phyloP scores from a whole-genome alignment of 371 early-diverging fungal species.

The Mortierella sp. region DNA sequence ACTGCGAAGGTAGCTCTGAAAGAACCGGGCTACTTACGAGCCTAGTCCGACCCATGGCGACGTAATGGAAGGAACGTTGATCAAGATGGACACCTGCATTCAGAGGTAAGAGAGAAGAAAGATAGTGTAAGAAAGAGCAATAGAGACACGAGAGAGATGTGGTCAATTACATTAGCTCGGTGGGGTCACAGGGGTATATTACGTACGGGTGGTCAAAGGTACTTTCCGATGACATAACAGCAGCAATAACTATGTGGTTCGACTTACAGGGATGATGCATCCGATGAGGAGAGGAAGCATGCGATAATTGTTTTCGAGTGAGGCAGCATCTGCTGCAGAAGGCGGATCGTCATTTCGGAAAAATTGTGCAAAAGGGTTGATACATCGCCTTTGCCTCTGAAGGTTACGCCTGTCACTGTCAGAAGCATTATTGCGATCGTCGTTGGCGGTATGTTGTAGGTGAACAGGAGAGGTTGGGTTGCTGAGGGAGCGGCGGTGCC shows the following conservation, averaged over 20 bases:
- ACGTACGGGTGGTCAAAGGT: neutral
- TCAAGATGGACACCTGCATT: constrained; percentile 37
- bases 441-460: neutral
- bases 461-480: neutral
- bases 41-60: constrained; percentile 39
- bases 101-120: neutral
- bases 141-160: neutral
- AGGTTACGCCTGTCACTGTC: neutral
- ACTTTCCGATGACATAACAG: neutral
- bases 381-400: neutral
- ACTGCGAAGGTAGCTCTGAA: neutral
- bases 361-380: neutral
- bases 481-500: neutral
- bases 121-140: neutral
- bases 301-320: constrained; percentile 28
- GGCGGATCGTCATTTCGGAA: neutral
- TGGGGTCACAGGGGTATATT: neutral
- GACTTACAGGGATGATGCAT: constrained; percentile 50
- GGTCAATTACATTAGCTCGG: neutral
- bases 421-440: neutral
- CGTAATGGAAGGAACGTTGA: constrained; percentile 46
- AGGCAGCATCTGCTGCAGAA: neutral
- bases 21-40: constrained; percentile 21
- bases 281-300: constrained; percentile 46
- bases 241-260: neutral